Percentiles rank a stretch among this genome's conserved stretches.
These are phyloP conservation scores for Cyberlindnera euphorbiiphila DNA, from an alignment of 805 yeast genomes.

Conservation along the genomic window DNA sequence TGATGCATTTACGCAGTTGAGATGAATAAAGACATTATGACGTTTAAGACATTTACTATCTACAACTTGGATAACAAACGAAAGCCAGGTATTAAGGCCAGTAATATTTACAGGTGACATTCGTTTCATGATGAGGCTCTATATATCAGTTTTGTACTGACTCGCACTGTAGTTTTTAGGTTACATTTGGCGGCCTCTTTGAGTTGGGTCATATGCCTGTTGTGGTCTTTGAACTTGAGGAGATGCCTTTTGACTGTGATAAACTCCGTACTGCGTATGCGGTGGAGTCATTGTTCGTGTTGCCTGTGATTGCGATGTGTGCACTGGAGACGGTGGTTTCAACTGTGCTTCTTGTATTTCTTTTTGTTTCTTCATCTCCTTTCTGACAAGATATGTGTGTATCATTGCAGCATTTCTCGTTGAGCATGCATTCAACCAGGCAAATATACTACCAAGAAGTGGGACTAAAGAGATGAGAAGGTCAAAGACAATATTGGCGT, in stretches of 20 bases:
- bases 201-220: constrained; percentile 7
- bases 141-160: background rate
- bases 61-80: too few relatives aligned
- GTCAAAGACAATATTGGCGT: constrained; percentile 73
- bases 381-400: constrained; percentile 37
- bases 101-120: too few relatives aligned
- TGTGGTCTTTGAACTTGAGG: constrained; percentile 7
- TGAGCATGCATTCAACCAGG: constrained; percentile 83
- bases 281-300: constrained; percentile 1
- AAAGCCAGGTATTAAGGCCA: too few relatives aligned
- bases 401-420: constrained; percentile 85
- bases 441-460: constrained; percentile 66
- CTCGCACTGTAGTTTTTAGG: too few relatives aligned
- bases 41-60: too few relatives aligned
- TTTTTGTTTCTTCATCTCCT: constrained; percentile 14
- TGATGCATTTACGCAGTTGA: constrained; percentile 70
- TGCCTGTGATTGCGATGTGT: background rate
- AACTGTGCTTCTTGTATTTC: constrained; percentile 1
- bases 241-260: background rate
- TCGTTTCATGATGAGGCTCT: too few relatives aligned
- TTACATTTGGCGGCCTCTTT: constrained; percentile 7
- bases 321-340: too few relatives aligned
- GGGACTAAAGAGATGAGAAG: constrained; percentile 76
- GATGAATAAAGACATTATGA: constrained; percentile 33
- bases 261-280: background rate